Evolutionary conservation across 2,329 filamentous ascomycete genomes (phyloP), one percentile per base, ranked within the genome.

Genomic region (Phialophora macrospora): DNA sequence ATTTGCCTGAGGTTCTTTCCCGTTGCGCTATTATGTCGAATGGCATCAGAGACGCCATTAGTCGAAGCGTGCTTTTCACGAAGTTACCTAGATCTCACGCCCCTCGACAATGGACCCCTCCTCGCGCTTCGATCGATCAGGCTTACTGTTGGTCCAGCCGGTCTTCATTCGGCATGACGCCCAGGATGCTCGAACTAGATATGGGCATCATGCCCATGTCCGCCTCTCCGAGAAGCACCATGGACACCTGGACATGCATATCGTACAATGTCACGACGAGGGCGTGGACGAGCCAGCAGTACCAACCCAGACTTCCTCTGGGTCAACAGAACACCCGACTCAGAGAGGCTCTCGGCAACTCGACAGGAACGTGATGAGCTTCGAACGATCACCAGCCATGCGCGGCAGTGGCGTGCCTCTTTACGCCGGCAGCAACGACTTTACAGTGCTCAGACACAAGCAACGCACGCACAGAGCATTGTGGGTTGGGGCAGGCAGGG

Each of bases 371-470:
- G 67, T 26, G 67, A 68, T 28, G 67, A 66, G 30, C 61, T 68
- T 41, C 64, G 67, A 59, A 66, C 64, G 12, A 68, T 68, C 38
- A 68, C 67, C 49, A 68, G 58, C 49, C 67, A 68, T 60, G 67
- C 67, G 20, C 59, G 67, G 49, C 61, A 65, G 34, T 68, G 67
- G 67, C 64, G 67, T 3, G 67, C 67, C 12, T 54, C 64, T 30
- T 41, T 67, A 32, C 49, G 67, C 24, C 65, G 67, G 11, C 64
- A 68, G 28, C 62, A 69, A 44, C 67, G 67, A 49, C 62, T 69
- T 1, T 63, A 65, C 46, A 55, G 34, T 30, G 67, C 64, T 20
- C 64, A 68, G 46, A 64, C 52, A 2, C 38, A 67, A 55, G 65
- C 65, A 9, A 65, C 46, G 54, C 65, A 46, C 55, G 65, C 62